A percentile compares a stretch with the other conserved stretches of the same genome.
Evolutionary conservation across 257 asterid species (phyloP).

Genomic region (Marsdenia floribunda): DNA sequence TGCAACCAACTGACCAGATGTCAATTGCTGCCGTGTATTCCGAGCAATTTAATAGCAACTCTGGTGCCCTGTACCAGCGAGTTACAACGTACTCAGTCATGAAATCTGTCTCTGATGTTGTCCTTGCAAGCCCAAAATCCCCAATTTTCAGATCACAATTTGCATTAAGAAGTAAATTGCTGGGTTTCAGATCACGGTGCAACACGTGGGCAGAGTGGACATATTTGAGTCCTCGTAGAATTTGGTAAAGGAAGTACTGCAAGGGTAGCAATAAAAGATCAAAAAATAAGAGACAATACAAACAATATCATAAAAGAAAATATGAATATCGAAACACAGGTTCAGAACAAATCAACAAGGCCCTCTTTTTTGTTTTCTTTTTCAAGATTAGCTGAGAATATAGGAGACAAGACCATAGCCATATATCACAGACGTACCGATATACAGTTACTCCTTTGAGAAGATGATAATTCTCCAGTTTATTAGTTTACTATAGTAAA

Average conservation of each 20-base stretch:
- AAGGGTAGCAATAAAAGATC: constrained; percentile 18
- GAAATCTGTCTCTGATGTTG: constrained; percentile 95
- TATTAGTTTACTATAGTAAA: neutral
- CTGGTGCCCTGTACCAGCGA: constrained; percentile 99
- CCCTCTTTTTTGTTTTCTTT: neutral
- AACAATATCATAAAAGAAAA: neutral
- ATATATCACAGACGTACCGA: neutral
- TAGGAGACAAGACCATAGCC: neutral
- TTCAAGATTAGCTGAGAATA: neutral
- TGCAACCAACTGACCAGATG: constrained; percentile 99
- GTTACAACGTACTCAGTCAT: constrained; percentile 99
- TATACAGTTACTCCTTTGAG: neutral
- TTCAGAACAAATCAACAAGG: neutral
- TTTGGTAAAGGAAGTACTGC: constrained; percentile 96
- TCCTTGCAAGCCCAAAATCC: constrained; percentile 97
- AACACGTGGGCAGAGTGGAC: constrained; percentile 90
- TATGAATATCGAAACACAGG: neutral
- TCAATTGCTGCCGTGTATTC: constrained; percentile 97
- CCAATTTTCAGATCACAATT: constrained; percentile 88
- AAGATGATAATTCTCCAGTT: neutral
- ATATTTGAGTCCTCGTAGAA: constrained; percentile 85
- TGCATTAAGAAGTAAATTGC: constrained; percentile 80
- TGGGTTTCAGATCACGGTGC: constrained; percentile 97
- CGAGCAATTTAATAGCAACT: constrained; percentile 87
- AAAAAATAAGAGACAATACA: constrained; percentile 1